These are phyloP conservation scores for Penicillium psychrosexuale DNA, from an alignment of 2,329 filamentous ascomycete species.

Conservation along the genomic window DNA sequence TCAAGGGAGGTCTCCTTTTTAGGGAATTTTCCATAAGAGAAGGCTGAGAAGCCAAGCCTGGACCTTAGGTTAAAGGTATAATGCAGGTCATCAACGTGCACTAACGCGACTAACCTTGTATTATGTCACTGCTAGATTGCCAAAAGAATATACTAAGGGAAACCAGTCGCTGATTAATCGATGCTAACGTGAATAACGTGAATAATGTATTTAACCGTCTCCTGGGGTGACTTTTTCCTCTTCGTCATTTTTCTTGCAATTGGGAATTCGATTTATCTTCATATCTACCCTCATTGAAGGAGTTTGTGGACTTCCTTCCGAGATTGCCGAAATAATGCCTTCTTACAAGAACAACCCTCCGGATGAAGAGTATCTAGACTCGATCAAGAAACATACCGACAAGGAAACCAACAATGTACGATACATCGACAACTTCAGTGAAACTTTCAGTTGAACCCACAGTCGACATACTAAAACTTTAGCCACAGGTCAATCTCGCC, in stretches of 20 bases:
- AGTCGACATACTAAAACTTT: not conserved
- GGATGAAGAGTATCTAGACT: not conserved
- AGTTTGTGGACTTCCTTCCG: not conserved
- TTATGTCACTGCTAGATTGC: too few species aligned
- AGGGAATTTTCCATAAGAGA: too few species aligned
- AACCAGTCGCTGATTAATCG: too few species aligned
- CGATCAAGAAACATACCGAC: not conserved
- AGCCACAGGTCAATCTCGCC: not conserved
- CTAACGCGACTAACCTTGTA: too few species aligned
- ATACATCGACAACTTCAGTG: not conserved
- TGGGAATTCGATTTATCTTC: not conserved
- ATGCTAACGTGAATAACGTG: too few species aligned
- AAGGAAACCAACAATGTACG: not conserved
- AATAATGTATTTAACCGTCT: not conserved
- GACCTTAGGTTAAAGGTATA: too few species aligned
- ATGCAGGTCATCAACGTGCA: too few species aligned
- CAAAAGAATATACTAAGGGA: too few species aligned
- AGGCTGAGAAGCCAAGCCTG: too few species aligned
- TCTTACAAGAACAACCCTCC: not conserved
- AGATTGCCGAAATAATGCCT: not conserved
- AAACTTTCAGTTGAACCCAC: not conserved
- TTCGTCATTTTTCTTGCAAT: not conserved
- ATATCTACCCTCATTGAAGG: not conserved
- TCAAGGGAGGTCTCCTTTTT: too few species aligned
- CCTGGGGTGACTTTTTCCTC: not conserved